phyloP scores from a whole-genome alignment of 2,329 filamentous ascomycete genomes.

The Phialophora expanda region DNA sequence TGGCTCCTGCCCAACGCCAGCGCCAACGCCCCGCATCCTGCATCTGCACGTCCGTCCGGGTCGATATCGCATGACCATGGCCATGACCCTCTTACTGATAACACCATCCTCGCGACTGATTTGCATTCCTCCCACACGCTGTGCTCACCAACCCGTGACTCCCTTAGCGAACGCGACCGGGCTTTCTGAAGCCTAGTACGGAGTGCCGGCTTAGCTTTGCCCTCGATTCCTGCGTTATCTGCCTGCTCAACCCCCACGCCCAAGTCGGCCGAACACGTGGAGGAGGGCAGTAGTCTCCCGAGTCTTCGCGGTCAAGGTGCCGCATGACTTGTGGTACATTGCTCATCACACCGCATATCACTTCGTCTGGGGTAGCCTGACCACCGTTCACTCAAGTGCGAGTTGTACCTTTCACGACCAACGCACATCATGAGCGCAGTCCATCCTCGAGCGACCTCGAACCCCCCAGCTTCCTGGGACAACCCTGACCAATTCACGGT shows the following conservation, averaged over 20 bases:
- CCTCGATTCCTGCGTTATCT: constrained; percentile 1
- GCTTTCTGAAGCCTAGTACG: neutral
- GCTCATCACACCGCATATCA: constrained; percentile 23
- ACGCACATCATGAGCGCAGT: constrained; percentile 23
- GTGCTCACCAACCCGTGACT: neutral
- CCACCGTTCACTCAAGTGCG: constrained; percentile 18
- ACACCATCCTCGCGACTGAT: constrained; percentile 9
- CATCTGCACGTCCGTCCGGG: neutral
- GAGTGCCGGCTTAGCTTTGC: neutral
- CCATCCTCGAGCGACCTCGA: constrained; percentile 28
- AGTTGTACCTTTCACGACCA: neutral
- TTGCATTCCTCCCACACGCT: neutral
- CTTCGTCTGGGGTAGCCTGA: constrained; percentile 21
- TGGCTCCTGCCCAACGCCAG: constrained; percentile 1
- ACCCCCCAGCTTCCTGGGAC: constrained; percentile 22
- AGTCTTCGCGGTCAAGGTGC: constrained; percentile 27
- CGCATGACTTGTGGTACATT: constrained; percentile 36
- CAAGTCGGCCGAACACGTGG: constrained; percentile 27
- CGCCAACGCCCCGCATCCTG: neutral
- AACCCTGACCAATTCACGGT: constrained; percentile 27
- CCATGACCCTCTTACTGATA: constrained; percentile 8
- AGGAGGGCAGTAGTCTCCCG: constrained; percentile 20
- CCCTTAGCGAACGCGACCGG: neutral
- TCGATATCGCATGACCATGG: constrained; percentile 13
- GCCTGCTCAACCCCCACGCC: constrained; percentile 13